These are phyloP conservation scores for Capillidium heterosporum DNA, from an alignment of 371 early-diverging fungal genomes.

Conservation along the genomic window DNA sequence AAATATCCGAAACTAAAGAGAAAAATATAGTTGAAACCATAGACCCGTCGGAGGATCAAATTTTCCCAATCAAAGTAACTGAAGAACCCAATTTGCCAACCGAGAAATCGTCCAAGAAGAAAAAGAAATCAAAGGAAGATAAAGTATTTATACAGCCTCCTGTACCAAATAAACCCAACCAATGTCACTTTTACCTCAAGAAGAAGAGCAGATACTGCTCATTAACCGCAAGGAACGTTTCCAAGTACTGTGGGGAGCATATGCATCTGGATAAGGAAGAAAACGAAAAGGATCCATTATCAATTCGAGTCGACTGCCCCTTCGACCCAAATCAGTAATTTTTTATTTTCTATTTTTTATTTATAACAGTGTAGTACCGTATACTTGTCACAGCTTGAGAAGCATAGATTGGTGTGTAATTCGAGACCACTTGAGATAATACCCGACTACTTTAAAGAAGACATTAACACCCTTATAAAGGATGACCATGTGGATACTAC, in stretches of 20 bases:
- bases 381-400: slow-evolving; percentile 35
- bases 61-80: no score
- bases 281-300: not conserved
- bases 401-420: slow-evolving; percentile 52
- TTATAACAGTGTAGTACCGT: slow-evolving; percentile 25
- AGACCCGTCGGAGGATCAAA: no score
- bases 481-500: slow-evolving; percentile 14
- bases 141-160: not conserved
- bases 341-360: not conserved
- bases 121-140: not conserved
- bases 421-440: slow-evolving; percentile 28
- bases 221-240: slow-evolving; percentile 28
- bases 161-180: slow-evolving; percentile 12
- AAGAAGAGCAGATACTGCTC: slow-evolving; percentile 39
- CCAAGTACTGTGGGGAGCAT: slow-evolving; percentile 62
- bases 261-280: slow-evolving; percentile 12
- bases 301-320: slow-evolving; percentile 54
- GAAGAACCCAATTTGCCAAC: no score
- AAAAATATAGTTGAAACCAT: no score
- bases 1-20: no score
- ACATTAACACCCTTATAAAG: no score
- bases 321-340: slow-evolving; percentile 58
- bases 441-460: slow-evolving; percentile 8
- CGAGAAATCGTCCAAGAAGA: no score
- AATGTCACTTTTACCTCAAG: slow-evolving; percentile 21